phyloP scores from a whole-genome alignment of 1,139 yeast genomes.

The Diutina pseudorugosa region DNA sequence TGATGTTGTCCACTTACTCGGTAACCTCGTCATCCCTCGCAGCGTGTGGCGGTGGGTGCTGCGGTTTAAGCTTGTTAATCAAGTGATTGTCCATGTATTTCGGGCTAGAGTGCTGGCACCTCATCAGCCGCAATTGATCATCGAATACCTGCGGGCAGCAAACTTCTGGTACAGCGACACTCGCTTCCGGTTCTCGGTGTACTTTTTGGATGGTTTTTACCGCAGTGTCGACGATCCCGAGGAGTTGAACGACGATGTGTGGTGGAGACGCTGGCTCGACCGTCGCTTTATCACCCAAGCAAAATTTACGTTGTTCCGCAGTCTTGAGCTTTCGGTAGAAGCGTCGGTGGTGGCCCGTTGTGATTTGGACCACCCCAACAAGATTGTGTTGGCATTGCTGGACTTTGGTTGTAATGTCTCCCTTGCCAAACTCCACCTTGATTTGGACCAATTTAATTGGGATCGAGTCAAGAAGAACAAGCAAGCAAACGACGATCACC shows the following conservation, averaged over 20 bases:
- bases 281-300: background rate
- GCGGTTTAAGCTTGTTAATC: conserved; percentile 13
- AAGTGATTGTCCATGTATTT: conserved; percentile 15
- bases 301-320: background rate
- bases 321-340: background rate
- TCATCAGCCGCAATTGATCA: conserved; percentile 11
- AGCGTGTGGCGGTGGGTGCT: conserved; percentile 5
- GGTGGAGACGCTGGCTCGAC: background rate
- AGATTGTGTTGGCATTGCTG: background rate
- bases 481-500: no score
- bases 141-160: conserved; percentile 24
- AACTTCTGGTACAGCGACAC: conserved; percentile 12
- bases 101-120: conserved; percentile 14
- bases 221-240: conserved; percentile 9
- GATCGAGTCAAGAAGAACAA: background rate
- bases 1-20: background rate
- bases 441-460: background rate
- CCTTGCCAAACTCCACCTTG: background rate
- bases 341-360: background rate
- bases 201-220: conserved; percentile 20
- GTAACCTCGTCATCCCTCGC: conserved; percentile 5
- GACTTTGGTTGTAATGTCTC: background rate
- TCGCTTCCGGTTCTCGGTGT: conserved; percentile 13
- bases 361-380: background rate
- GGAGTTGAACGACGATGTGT: conserved; percentile 11